Percentiles rank a stretch among this genome's conserved stretches.
These are phyloP conservation scores for Scytalidium sp. DNA, from an alignment of 2,329 filamentous ascomycete species.

Conservation along the genomic window DNA sequence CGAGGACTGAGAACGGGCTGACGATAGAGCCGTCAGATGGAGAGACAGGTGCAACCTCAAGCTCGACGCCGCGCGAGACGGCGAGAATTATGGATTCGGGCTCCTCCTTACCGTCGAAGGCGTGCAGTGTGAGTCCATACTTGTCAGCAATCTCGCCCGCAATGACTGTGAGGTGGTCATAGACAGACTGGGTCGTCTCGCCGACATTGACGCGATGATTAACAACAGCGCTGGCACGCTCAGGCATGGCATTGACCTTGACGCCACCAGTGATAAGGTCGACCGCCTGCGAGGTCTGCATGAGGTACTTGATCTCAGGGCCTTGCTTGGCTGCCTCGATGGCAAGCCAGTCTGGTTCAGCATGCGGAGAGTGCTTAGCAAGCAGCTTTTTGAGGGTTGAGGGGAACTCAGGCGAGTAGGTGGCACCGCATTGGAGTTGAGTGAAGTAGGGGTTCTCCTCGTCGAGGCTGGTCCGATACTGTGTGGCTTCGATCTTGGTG, in stretches of 20 bases:
- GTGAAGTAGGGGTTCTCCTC: slow-evolving; percentile 52
- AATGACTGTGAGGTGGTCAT: slow-evolving; percentile 37
- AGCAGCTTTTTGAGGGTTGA: slow-evolving; percentile 36
- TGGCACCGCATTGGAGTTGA: slow-evolving; percentile 54
- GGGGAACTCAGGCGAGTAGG: slow-evolving; percentile 48
- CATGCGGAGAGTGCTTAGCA: background rate
- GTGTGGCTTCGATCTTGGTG: slow-evolving; percentile 54
- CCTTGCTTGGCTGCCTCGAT: slow-evolving; percentile 33
- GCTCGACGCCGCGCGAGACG: background rate
- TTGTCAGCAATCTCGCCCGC: background rate
- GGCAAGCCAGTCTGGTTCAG: slow-evolving; percentile 9
- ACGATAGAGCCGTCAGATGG: background rate
- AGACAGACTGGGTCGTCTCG: slow-evolving; percentile 42
- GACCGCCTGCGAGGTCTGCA: slow-evolving; percentile 54
- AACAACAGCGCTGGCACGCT: slow-evolving; percentile 46
- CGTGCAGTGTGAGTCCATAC: slow-evolving; percentile 38
- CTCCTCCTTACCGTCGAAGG: slow-evolving; percentile 36
- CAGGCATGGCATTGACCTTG: slow-evolving; percentile 55
- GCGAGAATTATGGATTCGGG: background rate
- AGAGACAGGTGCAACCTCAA: slow-evolving; percentile 3
- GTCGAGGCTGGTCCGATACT: slow-evolving; percentile 50
- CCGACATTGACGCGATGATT: slow-evolving; percentile 53
- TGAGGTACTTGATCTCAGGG: slow-evolving; percentile 42
- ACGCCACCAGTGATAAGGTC: slow-evolving; percentile 51
- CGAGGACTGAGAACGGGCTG: slow-evolving; percentile 1